Conservation (phyloP, 805 yeast genomes). For the Teunomyces pallodes region DNA sequence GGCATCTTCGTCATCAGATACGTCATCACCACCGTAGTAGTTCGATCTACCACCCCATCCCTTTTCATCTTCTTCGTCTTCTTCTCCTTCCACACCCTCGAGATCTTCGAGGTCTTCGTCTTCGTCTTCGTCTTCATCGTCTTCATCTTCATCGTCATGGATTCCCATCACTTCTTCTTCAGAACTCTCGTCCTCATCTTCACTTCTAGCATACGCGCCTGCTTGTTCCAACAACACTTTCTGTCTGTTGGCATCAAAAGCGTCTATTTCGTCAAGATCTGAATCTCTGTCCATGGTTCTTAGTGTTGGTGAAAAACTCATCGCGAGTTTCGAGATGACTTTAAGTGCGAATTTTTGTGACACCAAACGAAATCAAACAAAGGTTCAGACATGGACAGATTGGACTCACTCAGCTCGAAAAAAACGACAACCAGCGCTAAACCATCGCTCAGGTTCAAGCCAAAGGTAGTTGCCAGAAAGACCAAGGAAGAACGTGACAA, state of each 20-base stretch:
- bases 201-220: constrained; percentile 37
- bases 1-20: constrained; percentile 73
- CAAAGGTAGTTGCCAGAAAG: constrained; percentile 83
- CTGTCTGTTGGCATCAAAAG: constrained; percentile 60
- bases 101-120: constrained; percentile 43
- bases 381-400: constrained; percentile 31
- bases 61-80: constrained; percentile 24
- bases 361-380: neutral
- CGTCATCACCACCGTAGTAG: constrained; percentile 57
- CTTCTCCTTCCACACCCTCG: constrained; percentile 32
- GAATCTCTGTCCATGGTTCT: neutral
- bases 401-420: constrained; percentile 39
- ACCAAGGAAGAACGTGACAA: constrained; percentile 81
- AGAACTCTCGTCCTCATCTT: constrained; percentile 37
- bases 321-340: constrained; percentile 2
- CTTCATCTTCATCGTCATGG: constrained; percentile 40
- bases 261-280: constrained; percentile 61
- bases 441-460: constrained; percentile 72
- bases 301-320: neutral
- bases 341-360: neutral
- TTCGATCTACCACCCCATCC: constrained; percentile 45
- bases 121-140: constrained; percentile 50
- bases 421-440: constrained; percentile 30
- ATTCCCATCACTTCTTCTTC: constrained; percentile 58
- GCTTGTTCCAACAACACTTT: constrained; percentile 56